phyloP scores from a whole-genome alignment of 345 rosid species.

The Citrus australasica region DNA sequence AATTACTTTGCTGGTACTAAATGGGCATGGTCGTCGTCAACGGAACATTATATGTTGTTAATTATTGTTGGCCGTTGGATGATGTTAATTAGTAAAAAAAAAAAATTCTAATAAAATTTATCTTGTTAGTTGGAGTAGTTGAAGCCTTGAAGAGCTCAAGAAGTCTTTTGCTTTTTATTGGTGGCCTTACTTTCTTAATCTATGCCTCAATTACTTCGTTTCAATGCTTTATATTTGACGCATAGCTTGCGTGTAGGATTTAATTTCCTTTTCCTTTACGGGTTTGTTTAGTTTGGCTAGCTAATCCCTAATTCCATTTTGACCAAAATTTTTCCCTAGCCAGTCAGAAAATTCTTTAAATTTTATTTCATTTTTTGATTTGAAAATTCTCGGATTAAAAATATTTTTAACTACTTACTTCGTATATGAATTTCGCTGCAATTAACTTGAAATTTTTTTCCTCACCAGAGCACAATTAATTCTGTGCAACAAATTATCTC shows the following conservation, averaged over 20 bases:
- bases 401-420: background rate
- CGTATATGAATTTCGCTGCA: background rate
- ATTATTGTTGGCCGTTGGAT: background rate
- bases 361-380: background rate
- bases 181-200: slow-evolving; percentile 8
- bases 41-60: background rate
- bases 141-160: slow-evolving; percentile 9
- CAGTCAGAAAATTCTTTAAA: background rate
- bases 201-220: background rate
- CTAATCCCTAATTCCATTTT: background rate
- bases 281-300: background rate
- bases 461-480: background rate
- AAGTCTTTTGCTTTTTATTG: background rate
- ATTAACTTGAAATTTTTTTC: background rate
- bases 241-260: background rate
- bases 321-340: background rate
- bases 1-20: too few relatives aligned
- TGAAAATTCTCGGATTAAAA: background rate
- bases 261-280: background rate
- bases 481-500: background rate
- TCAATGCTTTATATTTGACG: background rate
- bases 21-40: background rate
- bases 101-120: background rate
- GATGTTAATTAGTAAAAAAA: background rate
- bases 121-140: slow-evolving; percentile 25